Evolutionary conservation across 2,329 filamentous ascomycete genomes (phyloP), one percentile per base, ranked within the genome.

Genomic region (Anthostomella pinea): DNA sequence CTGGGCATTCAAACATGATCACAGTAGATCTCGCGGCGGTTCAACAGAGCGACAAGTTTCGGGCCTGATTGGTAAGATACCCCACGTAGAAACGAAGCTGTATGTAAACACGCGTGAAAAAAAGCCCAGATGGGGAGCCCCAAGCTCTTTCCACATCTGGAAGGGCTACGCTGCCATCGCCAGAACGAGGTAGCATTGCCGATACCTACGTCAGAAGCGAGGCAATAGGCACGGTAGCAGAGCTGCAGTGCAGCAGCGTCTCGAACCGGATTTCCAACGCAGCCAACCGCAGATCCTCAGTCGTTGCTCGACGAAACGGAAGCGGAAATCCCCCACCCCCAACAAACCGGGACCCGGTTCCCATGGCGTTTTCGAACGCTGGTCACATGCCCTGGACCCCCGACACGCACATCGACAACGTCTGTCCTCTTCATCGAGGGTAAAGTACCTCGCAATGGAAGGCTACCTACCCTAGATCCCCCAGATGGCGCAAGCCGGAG

Each of bases 71-170:
- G n/a, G n/a, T n/a, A n/a, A n/a, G n/a, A n/a, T n/a, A n/a, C n/a
- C n/a, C n/a, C n/a, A n/a, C n/a, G n/a, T n/a, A n/a, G n/a, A n/a
- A n/a, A n/a, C n/a, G n/a, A n/a, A n/a, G n/a, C n/a, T n/a, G n/a
- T n/a, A n/a, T n/a, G n/a, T n/a, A n/a, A n/a, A n/a, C n/a, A n/a
- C n/a, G n/a, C n/a, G n/a, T n/a, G n/a, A n/a, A n/a, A n/a, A n/a
- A n/a, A n/a, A n/a, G n/a, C n/a, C n/a, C n/a, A n/a, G n/a, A n/a
- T n/a, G n/a, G 15, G 17, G 35, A 29, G 45, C 32, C 35, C 38
- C 35, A 38, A 44, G 47, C 41, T 50, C 38, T 43, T 50, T 44
- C 47, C 45, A 37, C 21, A 30, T 48, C 30, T 41, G 47, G 45
- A 46, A 50, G 48, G 47, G 45, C 45, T 46, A 50, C 22, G 31